A percentile compares a stretch with the other conserved stretches of the same genome.
These are phyloP conservation scores for Fistulifera pelliculosa DNA, from an alignment of 108 stramenopile genomes.

Conservation along the genomic window DNA sequence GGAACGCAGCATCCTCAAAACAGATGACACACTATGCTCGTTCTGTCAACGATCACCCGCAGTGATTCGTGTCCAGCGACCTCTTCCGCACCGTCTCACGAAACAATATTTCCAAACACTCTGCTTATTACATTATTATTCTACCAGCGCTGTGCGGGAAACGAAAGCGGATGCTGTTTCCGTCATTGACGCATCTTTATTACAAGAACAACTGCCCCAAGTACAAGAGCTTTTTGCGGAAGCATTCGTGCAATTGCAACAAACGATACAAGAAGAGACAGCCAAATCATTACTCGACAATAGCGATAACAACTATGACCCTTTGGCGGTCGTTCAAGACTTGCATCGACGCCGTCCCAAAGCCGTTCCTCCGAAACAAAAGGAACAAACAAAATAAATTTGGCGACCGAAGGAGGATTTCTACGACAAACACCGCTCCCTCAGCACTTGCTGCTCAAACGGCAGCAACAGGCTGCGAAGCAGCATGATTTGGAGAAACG, in stretches of 20 bases:
- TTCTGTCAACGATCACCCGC: slow-evolving; percentile 24
- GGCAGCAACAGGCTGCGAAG: slow-evolving; percentile 16
- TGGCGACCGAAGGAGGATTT: slow-evolving; percentile 45
- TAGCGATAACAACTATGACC: slow-evolving; percentile 30
- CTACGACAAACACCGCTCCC: slow-evolving; percentile 41
- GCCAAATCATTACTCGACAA: slow-evolving; percentile 33
- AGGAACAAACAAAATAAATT: neutral
- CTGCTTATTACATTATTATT: slow-evolving; percentile 68
- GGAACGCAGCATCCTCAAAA: neutral
- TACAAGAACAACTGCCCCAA: slow-evolving; percentile 39
- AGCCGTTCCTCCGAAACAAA: too few species aligned
- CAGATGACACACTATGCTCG: slow-evolving; percentile 10
- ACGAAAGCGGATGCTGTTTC: slow-evolving; percentile 26
- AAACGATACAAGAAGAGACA: slow-evolving; percentile 47
- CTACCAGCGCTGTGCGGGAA: slow-evolving; percentile 44
- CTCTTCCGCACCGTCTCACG: slow-evolving; percentile 15
- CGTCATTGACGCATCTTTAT: slow-evolving; percentile 23
- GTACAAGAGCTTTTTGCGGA: slow-evolving; percentile 68
- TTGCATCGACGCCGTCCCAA: slow-evolving; percentile 7
- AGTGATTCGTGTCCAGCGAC: slow-evolving; percentile 15
- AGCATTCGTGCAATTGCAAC: slow-evolving; percentile 51
- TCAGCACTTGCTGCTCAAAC: slow-evolving; percentile 26
- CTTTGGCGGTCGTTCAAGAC: slow-evolving; percentile 33
- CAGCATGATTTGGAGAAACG: slow-evolving; percentile 17
- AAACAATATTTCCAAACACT: slow-evolving; percentile 13